phyloP scores from a whole-genome alignment of 352 stramenopile genomes.

The Phytophthora meadii region DNA sequence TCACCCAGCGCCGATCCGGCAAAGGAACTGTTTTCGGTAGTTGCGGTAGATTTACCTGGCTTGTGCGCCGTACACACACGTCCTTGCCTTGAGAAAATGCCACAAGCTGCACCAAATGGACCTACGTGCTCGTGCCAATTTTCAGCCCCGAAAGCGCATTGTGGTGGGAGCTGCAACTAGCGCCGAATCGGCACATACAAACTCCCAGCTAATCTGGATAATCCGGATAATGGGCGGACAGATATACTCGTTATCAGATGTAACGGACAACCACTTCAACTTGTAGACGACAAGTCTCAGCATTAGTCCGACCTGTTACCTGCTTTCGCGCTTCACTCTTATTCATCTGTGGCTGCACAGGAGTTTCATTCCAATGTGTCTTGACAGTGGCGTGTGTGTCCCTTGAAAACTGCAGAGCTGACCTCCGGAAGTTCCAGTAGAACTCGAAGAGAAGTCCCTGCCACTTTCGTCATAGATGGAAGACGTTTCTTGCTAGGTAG shows the following conservation, averaged over 20 bases:
- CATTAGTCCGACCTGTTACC: constrained; percentile 19
- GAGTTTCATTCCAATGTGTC: constrained; percentile 10
- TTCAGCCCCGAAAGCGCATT: too few species aligned
- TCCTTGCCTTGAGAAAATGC: too few species aligned
- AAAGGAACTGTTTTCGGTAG: too few species aligned
- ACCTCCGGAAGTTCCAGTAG: neutral
- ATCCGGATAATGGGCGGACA: neutral
- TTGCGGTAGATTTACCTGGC: too few species aligned
- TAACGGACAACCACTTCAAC: constrained; percentile 16
- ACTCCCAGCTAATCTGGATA: too few species aligned
- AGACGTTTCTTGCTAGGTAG: constrained; percentile 7
- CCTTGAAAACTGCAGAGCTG: constrained; percentile 1
- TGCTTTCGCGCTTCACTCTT: constrained; percentile 13
- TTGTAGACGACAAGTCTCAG: constrained; percentile 4
- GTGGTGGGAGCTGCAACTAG: too few species aligned
- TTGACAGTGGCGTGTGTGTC: constrained; percentile 12
- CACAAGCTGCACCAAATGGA: too few species aligned
- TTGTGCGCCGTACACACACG: too few species aligned
- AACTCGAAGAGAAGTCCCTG: too few species aligned
- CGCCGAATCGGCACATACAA: too few species aligned
- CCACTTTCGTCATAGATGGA: constrained; percentile 12
- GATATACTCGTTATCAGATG: constrained; percentile 6
- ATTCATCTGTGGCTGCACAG: constrained; percentile 13
- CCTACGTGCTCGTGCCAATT: too few species aligned
- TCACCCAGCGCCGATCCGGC: too few species aligned